phyloP scores from a whole-genome alignment of 805 yeast genomes.

The Metschnikowia anglica region DNA sequence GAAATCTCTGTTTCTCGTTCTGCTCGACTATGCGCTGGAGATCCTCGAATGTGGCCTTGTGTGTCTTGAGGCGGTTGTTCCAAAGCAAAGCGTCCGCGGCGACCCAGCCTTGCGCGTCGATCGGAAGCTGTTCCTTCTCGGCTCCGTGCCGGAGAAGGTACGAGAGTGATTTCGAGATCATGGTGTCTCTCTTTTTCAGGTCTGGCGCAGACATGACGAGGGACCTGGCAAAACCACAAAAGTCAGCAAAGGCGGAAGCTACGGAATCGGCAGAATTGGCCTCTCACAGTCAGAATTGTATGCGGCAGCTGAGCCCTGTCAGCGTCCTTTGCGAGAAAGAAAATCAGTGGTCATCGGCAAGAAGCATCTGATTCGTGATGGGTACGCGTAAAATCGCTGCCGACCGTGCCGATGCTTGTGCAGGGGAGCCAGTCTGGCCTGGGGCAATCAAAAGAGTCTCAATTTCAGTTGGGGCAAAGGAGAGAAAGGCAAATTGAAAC shows the following conservation, averaged over 20 bases:
- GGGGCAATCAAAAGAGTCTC: no score
- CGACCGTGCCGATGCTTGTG: no score
- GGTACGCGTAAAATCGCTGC: no score
- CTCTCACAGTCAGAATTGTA: no score
- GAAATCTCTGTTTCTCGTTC: conserved; percentile 73
- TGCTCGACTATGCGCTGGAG: conserved; percentile 56
- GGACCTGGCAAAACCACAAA: background rate
- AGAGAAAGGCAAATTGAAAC: no score
- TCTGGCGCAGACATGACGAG: conserved; percentile 13
- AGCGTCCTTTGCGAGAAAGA: no score
- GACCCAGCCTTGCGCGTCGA: conserved; percentile 70
- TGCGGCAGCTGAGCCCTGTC: no score
- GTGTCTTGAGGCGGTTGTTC: conserved; percentile 58
- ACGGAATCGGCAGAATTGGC: no score
- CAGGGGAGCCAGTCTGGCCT: no score
- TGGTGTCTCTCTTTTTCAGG: conserved; percentile 39
- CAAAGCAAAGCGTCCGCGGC: conserved; percentile 50
- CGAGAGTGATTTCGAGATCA: conserved; percentile 72
- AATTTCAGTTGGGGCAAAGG: no score
- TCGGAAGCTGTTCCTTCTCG: conserved; percentile 56
- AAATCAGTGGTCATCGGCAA: no score
- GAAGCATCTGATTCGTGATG: no score
- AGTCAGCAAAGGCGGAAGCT: background rate
- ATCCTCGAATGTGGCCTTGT: conserved; percentile 55
- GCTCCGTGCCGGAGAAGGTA: conserved; percentile 89